Conservation (phyloP, 345 rosid species). For the Rubroshorea leprosula region DNA sequence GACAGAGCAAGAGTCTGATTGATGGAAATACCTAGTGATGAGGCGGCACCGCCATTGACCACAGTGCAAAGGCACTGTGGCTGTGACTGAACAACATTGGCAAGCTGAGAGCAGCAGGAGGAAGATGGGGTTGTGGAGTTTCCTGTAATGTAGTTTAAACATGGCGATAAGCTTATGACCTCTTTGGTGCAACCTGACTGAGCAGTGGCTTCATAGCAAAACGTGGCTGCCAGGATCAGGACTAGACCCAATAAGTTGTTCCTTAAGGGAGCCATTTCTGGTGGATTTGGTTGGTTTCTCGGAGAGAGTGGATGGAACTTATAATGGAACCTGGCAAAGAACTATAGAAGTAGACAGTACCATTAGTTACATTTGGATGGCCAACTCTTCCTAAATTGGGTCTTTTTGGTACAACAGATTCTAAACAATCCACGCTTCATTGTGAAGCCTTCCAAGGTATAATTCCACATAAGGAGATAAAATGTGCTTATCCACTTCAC, state of each 20-base stretch:
- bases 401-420: conserved; percentile 1
- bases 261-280: conserved; percentile 36
- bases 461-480: too few species aligned
- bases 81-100: conserved; percentile 34
- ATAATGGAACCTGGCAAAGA: neutral
- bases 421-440: too few species aligned
- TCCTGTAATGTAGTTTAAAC: conserved; percentile 35
- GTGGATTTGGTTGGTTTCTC: neutral
- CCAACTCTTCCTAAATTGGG: conserved; percentile 16
- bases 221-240: conserved; percentile 24
- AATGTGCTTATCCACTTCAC: too few species aligned
- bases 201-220: conserved; percentile 22
- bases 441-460: too few species aligned
- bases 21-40: conserved; percentile 14
- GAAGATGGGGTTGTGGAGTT: conserved; percentile 41
- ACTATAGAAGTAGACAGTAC: neutral
- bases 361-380: conserved; percentile 18
- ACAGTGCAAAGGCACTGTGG: conserved; percentile 45
- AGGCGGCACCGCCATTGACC: conserved; percentile 26
- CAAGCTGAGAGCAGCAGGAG: conserved; percentile 50
- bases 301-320: neutral
- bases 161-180: conserved; percentile 24
- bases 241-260: conserved; percentile 21
- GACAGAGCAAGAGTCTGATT: conserved; percentile 18
- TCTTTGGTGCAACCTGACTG: conserved; percentile 31